Evolutionary conservation across 2,329 filamentous ascomycete genomes (phyloP).

Genomic region (Cryphonectria carpinicola): DNA sequence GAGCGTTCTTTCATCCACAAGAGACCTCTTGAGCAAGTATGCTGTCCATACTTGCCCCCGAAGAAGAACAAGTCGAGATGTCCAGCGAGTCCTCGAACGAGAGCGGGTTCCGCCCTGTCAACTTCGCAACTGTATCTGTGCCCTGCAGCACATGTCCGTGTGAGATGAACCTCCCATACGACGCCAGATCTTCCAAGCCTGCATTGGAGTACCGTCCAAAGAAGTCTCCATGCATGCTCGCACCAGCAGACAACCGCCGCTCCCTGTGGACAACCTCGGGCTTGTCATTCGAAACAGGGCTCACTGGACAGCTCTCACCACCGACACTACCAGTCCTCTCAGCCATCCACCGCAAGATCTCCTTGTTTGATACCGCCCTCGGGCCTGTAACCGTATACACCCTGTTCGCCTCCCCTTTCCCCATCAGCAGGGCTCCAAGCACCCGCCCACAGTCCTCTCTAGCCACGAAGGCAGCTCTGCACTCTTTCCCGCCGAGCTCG

Average conservation of each 20-base stretch:
- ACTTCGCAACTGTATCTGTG: slow-evolving; percentile 9
- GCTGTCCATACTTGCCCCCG: not conserved
- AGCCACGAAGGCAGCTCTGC: slow-evolving; percentile 42
- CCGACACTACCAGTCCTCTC: not conserved
- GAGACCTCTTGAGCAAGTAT: not conserved
- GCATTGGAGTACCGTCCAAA: slow-evolving; percentile 23
- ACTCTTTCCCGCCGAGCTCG: slow-evolving; percentile 34
- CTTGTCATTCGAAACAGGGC: not conserved
- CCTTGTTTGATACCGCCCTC: slow-evolving; percentile 31
- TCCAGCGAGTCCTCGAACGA: not conserved
- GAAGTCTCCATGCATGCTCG: slow-evolving; percentile 27
- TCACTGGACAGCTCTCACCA: not conserved
- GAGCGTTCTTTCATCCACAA: not conserved
- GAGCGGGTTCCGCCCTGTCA: slow-evolving; percentile 5
- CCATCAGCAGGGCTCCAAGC: slow-evolving; percentile 37
- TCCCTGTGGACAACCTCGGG: not conserved
- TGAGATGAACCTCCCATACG: slow-evolving; percentile 25
- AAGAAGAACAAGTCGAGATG: not conserved
- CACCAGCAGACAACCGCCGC: slow-evolving; percentile 11
- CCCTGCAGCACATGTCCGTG: not conserved
- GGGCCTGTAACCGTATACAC: slow-evolving; percentile 43
- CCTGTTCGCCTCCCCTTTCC: slow-evolving; percentile 40
- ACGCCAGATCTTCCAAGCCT: slow-evolving; percentile 28
- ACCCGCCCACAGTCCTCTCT: slow-evolving; percentile 42
- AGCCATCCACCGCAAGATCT: not conserved